Evolutionary conservation across 768 basidiomycete genomes (phyloP).

Genomic region (Lactarius psammicola): DNA sequence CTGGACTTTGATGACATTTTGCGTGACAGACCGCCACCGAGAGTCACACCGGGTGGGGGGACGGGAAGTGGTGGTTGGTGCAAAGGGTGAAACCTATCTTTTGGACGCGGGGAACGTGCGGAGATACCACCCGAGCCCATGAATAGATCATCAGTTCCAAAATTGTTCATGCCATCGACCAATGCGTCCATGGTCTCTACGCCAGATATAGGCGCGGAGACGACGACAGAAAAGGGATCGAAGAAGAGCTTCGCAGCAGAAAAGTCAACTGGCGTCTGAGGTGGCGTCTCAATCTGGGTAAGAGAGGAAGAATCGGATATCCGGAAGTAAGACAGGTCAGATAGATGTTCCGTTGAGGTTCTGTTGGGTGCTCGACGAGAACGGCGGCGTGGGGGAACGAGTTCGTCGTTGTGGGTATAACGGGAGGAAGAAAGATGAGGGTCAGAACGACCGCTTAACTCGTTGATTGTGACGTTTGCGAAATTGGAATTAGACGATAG

Average conservation of each 20-base stretch:
- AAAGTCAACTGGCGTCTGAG: slow-evolving; percentile 64
- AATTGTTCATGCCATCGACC: slow-evolving; percentile 86
- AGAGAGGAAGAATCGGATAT: slow-evolving; percentile 67
- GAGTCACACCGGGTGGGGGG: slow-evolving; percentile 74
- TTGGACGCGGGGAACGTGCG: slow-evolving; percentile 52
- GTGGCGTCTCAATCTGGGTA: slow-evolving; percentile 63
- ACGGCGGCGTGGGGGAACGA: slow-evolving; percentile 22
- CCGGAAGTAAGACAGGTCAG: slow-evolving; percentile 39
- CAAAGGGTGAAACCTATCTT: slow-evolving; percentile 60
- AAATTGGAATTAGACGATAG: slow-evolving; percentile 25
- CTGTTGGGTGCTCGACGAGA: slow-evolving; percentile 17
- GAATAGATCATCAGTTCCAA: slow-evolving; percentile 54
- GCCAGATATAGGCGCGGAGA: slow-evolving; percentile 73
- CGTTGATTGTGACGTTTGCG: slow-evolving; percentile 11
- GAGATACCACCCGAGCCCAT: slow-evolving; percentile 41
- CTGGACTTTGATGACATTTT: slow-evolving; percentile 33
- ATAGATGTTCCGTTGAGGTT: slow-evolving; percentile 14
- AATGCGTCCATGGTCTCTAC: slow-evolving; percentile 88
- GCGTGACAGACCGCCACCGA: slow-evolving; percentile 46
- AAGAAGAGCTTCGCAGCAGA: slow-evolving; percentile 32
- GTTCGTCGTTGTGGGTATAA: slow-evolving; percentile 13
- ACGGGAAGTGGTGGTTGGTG: slow-evolving; percentile 82
- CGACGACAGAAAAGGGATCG: slow-evolving; percentile 50
- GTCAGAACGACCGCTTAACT: slow-evolving; percentile 15
- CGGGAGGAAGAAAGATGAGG: slow-evolving; percentile 8